Evolutionary conservation across 2,329 filamentous ascomycete genomes (phyloP), one percentile per base, ranked within the genome.

Genomic region (Talaromyces islandicus): DNA sequence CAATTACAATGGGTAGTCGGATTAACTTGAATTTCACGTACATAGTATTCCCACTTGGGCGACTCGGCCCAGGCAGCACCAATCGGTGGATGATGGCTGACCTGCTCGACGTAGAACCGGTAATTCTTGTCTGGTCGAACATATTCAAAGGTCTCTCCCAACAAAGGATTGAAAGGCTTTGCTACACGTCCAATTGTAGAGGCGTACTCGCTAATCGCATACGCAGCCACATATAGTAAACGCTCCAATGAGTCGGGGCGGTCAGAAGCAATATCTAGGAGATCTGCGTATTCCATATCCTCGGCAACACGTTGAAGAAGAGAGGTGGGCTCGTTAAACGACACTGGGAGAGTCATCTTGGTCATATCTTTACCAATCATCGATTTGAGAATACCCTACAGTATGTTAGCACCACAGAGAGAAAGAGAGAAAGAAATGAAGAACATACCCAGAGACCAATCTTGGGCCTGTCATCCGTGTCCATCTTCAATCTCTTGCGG

Each of bases 301-400:
- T 99, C 94, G 5, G 91, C 91, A 50, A 95, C 93, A 71, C 94
- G 90, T 75, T 97, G 94, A 9, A 99, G 83, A 12, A 99, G 80
- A 6, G 94, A 97, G 0, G 94, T 99, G 0, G 94, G 94, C 75
- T 99, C 94, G 76, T 99, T 99, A 80, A 99, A 97, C 0, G 94
- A 96, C 2, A 99, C 94, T 0, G 94, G 94, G 21, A 99, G 80
- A 0, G 94, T 97, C 93, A 99, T 99, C 80, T 95, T 97, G 41
- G 94, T 97, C 94, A 99, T 97, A 71, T 99, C 94, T 74, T 99
- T 97, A 64, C 94, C 94, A 75, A 99, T 96, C 94, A 99, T 97
- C 24, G 93, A 97, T 79, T 97, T 99, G 64, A 99, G 80, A 67
- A 99, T 97, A 66, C 89, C 89, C 92, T 97, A 65, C 43, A 58